Base-by-base conservation (phyloP, 2,329 filamentous ascomycete genomes). In the Alternaria gansuensis region DNA sequence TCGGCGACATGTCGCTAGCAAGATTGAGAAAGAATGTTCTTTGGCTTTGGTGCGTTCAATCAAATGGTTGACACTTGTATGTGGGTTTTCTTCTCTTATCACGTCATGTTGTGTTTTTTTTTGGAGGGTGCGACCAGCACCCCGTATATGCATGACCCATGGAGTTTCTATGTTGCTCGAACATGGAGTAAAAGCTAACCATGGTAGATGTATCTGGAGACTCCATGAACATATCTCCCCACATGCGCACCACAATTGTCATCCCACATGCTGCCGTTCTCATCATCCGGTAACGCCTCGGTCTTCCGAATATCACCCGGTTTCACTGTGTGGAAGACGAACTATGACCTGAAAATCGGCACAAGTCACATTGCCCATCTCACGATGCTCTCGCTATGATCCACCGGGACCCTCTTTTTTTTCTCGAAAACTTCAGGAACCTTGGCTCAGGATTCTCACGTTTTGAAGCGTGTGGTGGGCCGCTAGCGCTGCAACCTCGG, bases 401-500 rank as follows among this genome's bases (percentile, higher is more conserved):
- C 67, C 67, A 66, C 67, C 37, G 34, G 10, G 67, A 52, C 60
- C 67, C 68, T 62, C 62, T 65, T 67, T 69, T 68, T 17, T 17
- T 17, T n/a, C 21, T 62, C 59, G 54, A 57, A 57, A 60, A 61
- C 57, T 64, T 59, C 59, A 62, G 51, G 59, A 61, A 50, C 59
- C 57, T 63, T 63, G 51, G 33, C 34, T 58, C 57, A 60, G 48
- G 57, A 49, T 54, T 62, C 59, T 62, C 54, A 34, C 57, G 51
- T 37, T 48, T 54, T 59, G 56, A 59, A 23, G 36, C 52, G 44
- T 39, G 49, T 41, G 59, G 60, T 56, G 66, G 63, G 62, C 59
- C 67, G 58, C 64, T 70, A 71, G 62, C 55, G 66, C 62, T 66
- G 60, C 59, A 65, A 69, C 58, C 45, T 69, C 64, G 62, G 63